Base-by-base conservation (phyloP, 306 rosid genomes). In the Crotalaria pallida region DNA sequence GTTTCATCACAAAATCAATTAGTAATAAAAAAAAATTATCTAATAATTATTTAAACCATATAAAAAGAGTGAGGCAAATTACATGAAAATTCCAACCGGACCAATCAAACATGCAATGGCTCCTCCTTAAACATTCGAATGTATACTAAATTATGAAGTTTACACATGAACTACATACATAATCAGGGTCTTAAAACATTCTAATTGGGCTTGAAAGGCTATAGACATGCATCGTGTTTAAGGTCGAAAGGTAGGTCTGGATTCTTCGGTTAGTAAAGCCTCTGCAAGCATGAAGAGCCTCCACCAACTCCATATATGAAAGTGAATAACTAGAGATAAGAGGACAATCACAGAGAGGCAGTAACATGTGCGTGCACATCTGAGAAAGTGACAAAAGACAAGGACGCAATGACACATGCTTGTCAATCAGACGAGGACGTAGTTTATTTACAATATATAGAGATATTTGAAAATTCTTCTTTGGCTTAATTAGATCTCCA, bases 361-460 rank as follows among this genome's bases (percentile, higher is more conserved):
- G 58, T 51, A 83, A 83, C 88, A 87, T 83, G 85, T 84, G 90
- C 80, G 85, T 84, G 90, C 80, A 60, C 52, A 48, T 77, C 68
- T 72, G 29, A 33, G 51, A 83, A 77, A 72, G 71, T 49, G 80
- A 72, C 58, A n/a, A 75, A 73, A 73, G 82, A 89, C 89, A 87
- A 58, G 47, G 71, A 61, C 65, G 87, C 89, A 87, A 58, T 41
- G 71, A 61, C 65, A 65, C 78, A 16, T 57, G 72, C 75, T 76
- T 71, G 81, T 65, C 84, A 80, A 76, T 76, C 78, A 58, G 19
- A 76, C 58, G 27, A 12, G 21, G 75, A 71, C 53, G 40, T 51
- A 44, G 29, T 57, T 67, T 76, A n/a, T 18, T 49, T 63, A 27
- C 31, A 43, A 26, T 16, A 6, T 43, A 23, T 10, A 31, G 12